Evolutionary conservation across 2,329 filamentous ascomycete species (phyloP).

Genomic region (Colletotrichum orchidophilum): DNA sequence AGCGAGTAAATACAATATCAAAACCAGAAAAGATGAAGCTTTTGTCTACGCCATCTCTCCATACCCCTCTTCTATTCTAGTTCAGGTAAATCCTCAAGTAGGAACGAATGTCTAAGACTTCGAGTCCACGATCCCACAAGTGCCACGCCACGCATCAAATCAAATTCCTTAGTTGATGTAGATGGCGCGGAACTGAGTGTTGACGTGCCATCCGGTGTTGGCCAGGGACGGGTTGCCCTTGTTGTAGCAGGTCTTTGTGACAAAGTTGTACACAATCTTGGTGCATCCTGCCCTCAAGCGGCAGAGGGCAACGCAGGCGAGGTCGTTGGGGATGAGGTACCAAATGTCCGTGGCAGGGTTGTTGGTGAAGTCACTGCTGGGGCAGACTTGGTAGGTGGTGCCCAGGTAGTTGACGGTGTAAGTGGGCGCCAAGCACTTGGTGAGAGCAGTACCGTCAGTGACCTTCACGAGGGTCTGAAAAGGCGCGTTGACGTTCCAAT

Average conservation of each 20-base stretch:
- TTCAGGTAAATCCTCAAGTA: not conserved
- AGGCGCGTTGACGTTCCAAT: constrained; percentile 9
- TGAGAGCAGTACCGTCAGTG: constrained; percentile 1
- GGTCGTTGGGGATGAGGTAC: not conserved
- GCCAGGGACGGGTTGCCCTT: constrained; percentile 22
- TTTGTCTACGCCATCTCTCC: not conserved
- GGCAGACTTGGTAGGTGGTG: constrained; percentile 10
- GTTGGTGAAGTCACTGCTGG: constrained; percentile 21
- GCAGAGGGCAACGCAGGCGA: constrained; percentile 8
- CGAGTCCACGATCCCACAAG: not conserved
- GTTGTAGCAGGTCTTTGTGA: constrained; percentile 17
- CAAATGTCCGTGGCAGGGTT: constrained; percentile 19
- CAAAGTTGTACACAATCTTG: constrained; percentile 17
- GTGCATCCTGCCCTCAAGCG: constrained; percentile 1
- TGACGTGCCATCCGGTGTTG: constrained; percentile 10
- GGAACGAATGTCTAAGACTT: not conserved
- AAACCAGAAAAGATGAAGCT: not conserved
- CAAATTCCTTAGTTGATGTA: not conserved
- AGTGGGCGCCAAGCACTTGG: constrained; percentile 8
- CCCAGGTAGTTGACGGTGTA: not conserved
- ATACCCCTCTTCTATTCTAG: not conserved
- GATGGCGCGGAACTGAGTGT: constrained; percentile 20
- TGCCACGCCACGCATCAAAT: not conserved
- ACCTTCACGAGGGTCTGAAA: constrained; percentile 19
- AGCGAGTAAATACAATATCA: not conserved